Evolutionary conservation across 2,329 filamentous ascomycete species (phyloP).

Genomic region (Colletotrichum phormii): DNA sequence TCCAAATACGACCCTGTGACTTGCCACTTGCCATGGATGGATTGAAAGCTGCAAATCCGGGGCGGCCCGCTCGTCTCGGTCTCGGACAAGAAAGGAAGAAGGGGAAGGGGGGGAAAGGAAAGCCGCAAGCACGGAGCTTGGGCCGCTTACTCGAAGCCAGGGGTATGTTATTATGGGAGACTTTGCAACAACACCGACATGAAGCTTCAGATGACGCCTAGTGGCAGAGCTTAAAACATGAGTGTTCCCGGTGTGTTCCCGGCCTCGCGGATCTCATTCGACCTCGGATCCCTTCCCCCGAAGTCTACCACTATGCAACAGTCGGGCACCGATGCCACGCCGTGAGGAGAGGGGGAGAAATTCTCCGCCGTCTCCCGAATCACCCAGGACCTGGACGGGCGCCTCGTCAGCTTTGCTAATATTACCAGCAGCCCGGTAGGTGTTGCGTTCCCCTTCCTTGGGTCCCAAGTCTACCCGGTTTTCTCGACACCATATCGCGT

Average conservation of each 20-base stretch:
- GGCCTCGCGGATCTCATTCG: slow-evolving; percentile 4
- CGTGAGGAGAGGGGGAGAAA: slow-evolving; percentile 8
- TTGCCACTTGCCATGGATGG: background rate
- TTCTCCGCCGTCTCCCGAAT: slow-evolving; percentile 1
- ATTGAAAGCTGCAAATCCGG: background rate
- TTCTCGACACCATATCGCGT: background rate
- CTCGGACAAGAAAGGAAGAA: background rate
- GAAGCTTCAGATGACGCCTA: slow-evolving; percentile 36
- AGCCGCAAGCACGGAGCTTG: slow-evolving; percentile 15
- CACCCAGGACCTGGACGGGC: background rate
- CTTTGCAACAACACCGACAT: slow-evolving; percentile 13
- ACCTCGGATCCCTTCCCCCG: slow-evolving; percentile 11
- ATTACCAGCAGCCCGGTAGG: slow-evolving; percentile 4
- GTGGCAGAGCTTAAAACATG: slow-evolving; percentile 28
- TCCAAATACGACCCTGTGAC: background rate
- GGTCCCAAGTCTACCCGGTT: background rate
- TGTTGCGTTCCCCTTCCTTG: background rate
- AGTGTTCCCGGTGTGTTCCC: slow-evolving; percentile 11
- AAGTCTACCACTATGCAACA: background rate
- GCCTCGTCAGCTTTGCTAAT: background rate
- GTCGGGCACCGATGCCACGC: slow-evolving; percentile 15
- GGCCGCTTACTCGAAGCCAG: slow-evolving; percentile 15
- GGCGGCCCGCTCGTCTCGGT: slow-evolving; percentile 8
- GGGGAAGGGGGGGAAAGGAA: background rate
- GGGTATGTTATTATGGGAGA: background rate